Base-by-base conservation (phyloP, 148 eudicot genomes). In the Gaultheria prostrata region DNA sequence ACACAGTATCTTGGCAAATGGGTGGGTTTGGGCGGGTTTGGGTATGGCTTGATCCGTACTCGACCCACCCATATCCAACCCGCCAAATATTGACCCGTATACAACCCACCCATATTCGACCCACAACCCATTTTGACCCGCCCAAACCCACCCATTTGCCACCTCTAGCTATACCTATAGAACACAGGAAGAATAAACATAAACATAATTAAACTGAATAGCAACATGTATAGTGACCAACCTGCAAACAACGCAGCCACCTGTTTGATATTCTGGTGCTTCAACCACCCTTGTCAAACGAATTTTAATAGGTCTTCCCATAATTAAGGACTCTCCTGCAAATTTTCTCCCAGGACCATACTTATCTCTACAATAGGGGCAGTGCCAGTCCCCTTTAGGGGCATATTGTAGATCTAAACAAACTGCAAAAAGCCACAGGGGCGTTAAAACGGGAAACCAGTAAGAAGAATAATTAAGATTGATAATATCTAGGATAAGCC, bases 181-280 rank as follows among this genome's bases (percentile, higher is more conserved):
- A 82, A 32, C 8, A 26, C 43, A 4, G 13, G 15, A 8, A 17
- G 12, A 7, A 59, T 26, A 49, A 24, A 26, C 21, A 26, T 14
- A 49, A 28, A 3, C 21, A 26, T 15, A 15, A 69, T 49, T 65
- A 4, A 50, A 33, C 28, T 84, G 63, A 70, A 35, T 24, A 39
- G 46, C 74, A 53, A 30, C 61, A 85, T 54, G 15, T n/a, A 9
- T 21, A 39, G 24, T 43, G 61, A 86, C 92, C 74, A 74, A 97
- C 99, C 99, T 94, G 95, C 99, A 97, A 77, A 97, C 73, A 83
- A 91, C 90, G 84, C 98, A 97, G 75, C 98, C 98, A 67, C 98
- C 99, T 78, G 82, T 85, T 88, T 92, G 94, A 85, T 79, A 85
- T 88, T 94, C 97, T 51, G 91, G 85, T 76, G 89, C 83, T 87